Evolutionary conservation across 2,329 filamentous ascomycete genomes (phyloP).

Genomic region (Torrubiellomyces zombiae): DNA sequence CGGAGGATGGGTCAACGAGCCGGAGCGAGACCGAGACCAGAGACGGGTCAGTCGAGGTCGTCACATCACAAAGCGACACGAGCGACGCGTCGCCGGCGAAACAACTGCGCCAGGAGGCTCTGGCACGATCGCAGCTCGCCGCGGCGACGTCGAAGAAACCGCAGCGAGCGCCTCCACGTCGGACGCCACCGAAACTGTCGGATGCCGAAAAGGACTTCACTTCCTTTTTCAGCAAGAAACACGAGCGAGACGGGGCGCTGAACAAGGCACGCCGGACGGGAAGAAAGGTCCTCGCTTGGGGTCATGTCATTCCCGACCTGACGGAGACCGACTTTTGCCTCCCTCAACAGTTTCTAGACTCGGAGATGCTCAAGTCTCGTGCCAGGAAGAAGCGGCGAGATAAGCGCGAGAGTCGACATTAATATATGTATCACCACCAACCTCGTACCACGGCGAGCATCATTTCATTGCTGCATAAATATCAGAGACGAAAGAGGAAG

Average conservation of each 20-base stretch:
- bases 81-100: slow-evolving; percentile 34
- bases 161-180: slow-evolving; percentile 11
- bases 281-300: slow-evolving; percentile 63
- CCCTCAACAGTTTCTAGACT: slow-evolving; percentile 45
- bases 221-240: slow-evolving; percentile 73
- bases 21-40: slow-evolving; percentile 19
- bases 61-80: slow-evolving; percentile 39
- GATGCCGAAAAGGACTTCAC: slow-evolving; percentile 46
- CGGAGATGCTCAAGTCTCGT: slow-evolving; percentile 37
- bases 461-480: too few species aligned
- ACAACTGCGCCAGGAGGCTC: slow-evolving; percentile 59
- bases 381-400: slow-evolving; percentile 47
- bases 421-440: too few species aligned
- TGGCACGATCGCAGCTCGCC: slow-evolving; percentile 31
- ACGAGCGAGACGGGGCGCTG: slow-evolving; percentile 67
- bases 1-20: slow-evolving; percentile 17
- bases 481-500: too few species aligned
- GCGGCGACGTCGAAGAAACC: slow-evolving; percentile 16
- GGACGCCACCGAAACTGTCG: slow-evolving; percentile 15
- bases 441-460: too few species aligned
- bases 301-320: slow-evolving; percentile 60
- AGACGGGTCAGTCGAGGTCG: slow-evolving; percentile 6
- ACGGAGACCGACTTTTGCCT: slow-evolving; percentile 56
- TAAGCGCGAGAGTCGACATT: slow-evolving; percentile 32
- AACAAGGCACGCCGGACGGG: slow-evolving; percentile 52